phyloP scores from a whole-genome alignment of 495 filamentous ascomycete genomes.

The Coniosporium apollinis region DNA sequence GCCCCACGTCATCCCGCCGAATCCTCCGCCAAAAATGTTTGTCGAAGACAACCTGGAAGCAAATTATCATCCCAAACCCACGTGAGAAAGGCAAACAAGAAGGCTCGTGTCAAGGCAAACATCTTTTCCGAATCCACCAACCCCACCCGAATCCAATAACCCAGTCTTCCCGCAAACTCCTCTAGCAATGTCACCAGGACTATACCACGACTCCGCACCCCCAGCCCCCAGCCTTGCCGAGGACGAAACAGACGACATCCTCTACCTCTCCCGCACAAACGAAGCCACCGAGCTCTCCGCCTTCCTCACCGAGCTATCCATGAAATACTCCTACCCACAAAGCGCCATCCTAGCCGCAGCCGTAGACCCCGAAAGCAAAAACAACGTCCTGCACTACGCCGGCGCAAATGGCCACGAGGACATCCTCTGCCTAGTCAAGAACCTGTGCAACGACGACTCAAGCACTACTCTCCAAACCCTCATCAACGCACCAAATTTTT shows the following conservation, averaged over 20 bases:
- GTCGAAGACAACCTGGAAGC: too few species aligned
- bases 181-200: neutral
- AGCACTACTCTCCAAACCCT: slow-evolving; percentile 6
- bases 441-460: too few species aligned
- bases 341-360: slow-evolving; percentile 44
- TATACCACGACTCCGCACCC: neutral
- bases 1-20: too few species aligned
- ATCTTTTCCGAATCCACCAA: too few species aligned
- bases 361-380: slow-evolving; percentile 53
- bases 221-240: slow-evolving; percentile 31
- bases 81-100: too few species aligned
- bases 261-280: slow-evolving; percentile 65
- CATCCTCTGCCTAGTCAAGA: neutral
- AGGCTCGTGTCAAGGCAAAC: too few species aligned
- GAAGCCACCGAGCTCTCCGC: slow-evolving; percentile 52
- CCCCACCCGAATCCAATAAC: too few species aligned
- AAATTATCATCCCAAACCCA: too few species aligned
- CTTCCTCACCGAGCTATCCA: slow-evolving; percentile 38
- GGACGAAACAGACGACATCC: slow-evolving; percentile 74
- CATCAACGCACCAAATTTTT: slow-evolving; percentile 54
- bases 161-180: neutral
- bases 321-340: slow-evolving; percentile 33
- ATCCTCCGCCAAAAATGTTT: too few species aligned
- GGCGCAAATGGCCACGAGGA: slow-evolving; percentile 52
- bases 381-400: slow-evolving; percentile 68